These are phyloP conservation scores for Jackrogersella multiformis DNA, from an alignment of 495 filamentous ascomycete species.

Conservation along the genomic window DNA sequence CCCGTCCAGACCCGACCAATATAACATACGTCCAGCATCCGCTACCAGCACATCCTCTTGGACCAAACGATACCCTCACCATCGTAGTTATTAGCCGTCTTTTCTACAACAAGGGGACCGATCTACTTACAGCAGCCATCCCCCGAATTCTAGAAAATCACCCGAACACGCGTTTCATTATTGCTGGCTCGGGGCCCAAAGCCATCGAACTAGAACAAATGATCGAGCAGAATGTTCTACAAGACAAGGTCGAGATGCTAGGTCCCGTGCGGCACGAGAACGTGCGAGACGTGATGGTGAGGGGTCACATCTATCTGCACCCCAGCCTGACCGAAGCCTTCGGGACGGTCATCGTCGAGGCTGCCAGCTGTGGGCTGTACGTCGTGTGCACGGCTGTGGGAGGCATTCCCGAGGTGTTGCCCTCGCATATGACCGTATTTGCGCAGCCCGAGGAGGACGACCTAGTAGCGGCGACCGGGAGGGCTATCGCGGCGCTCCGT, in stretches of 20 bases:
- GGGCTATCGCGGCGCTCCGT: slow-evolving; percentile 81
- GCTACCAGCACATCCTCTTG: slow-evolving; percentile 63
- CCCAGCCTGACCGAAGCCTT: slow-evolving; percentile 96
- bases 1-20: slow-evolving; percentile 50
- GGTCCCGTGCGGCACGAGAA: slow-evolving; percentile 94
- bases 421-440: slow-evolving; percentile 92
- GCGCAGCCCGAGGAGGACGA: slow-evolving; percentile 94
- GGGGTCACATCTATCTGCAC: slow-evolving; percentile 95
- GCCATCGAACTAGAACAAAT: slow-evolving; percentile 98
- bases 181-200: slow-evolving; percentile 93
- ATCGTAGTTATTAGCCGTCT: slow-evolving; percentile 97
- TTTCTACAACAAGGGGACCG: slow-evolving; percentile 98
- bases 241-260: slow-evolving; percentile 91
- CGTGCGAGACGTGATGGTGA: slow-evolving; percentile 97
- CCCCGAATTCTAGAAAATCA: slow-evolving; percentile 89
- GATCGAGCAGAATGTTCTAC: slow-evolving; percentile 93
- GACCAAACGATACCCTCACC: slow-evolving; percentile 86
- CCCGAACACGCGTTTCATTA: slow-evolving; percentile 95
- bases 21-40: slow-evolving; percentile 45
- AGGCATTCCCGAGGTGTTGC: slow-evolving; percentile 94
- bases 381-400: slow-evolving; percentile 97
- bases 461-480: slow-evolving; percentile 80
- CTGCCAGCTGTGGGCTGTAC: slow-evolving; percentile 92
- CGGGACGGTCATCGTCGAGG: slow-evolving; percentile 96
- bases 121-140: slow-evolving; percentile 91